These are phyloP conservation scores for Camelina neglecta DNA, from an alignment of 345 rosid genomes.

Conservation along the genomic window DNA sequence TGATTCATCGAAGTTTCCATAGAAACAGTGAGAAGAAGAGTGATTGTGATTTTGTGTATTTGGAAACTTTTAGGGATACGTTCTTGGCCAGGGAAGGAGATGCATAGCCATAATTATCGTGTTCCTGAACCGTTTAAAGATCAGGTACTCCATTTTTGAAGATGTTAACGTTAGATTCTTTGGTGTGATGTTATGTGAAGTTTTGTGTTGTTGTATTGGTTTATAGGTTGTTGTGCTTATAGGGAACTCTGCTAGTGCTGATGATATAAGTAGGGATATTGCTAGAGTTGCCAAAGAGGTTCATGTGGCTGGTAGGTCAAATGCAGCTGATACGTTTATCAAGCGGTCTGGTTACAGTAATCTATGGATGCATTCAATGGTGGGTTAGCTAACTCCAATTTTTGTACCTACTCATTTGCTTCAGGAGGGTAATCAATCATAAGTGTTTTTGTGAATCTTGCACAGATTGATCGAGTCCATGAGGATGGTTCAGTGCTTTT, in stretches of 20 bases:
- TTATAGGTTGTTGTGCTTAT: constrained; percentile 76
- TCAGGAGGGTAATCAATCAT: not conserved
- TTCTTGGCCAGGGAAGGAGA: constrained; percentile 89
- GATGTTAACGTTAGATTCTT: not conserved
- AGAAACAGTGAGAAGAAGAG: constrained; percentile 1
- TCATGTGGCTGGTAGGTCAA: constrained; percentile 67
- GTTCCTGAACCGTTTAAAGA: constrained; percentile 62
- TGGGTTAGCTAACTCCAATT: constrained; percentile 9
- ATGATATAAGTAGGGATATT: constrained; percentile 74
- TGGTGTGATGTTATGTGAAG: not conserved
- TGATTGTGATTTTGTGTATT: not conserved
- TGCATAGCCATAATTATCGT: constrained; percentile 89
- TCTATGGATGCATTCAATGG: constrained; percentile 86
- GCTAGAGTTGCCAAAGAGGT: constrained; percentile 83
- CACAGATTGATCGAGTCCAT: constrained; percentile 63
- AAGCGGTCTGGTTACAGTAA: constrained; percentile 56
- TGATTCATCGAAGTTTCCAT: constrained; percentile 3
- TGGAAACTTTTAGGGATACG: constrained; percentile 57
- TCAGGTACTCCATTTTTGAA: constrained; percentile 52
- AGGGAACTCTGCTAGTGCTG: constrained; percentile 71
- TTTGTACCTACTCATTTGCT: not conserved
- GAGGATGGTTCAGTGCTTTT: constrained; percentile 73
- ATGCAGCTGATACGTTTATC: constrained; percentile 52
- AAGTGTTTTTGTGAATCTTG: constrained; percentile 2
- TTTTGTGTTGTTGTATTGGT: not conserved